Percentiles rank a stretch among this genome's conserved stretches.
Evolutionary conservation across 1,139 yeast genomes (phyloP).

Genomic region (Debaryomyces coudertii): DNA sequence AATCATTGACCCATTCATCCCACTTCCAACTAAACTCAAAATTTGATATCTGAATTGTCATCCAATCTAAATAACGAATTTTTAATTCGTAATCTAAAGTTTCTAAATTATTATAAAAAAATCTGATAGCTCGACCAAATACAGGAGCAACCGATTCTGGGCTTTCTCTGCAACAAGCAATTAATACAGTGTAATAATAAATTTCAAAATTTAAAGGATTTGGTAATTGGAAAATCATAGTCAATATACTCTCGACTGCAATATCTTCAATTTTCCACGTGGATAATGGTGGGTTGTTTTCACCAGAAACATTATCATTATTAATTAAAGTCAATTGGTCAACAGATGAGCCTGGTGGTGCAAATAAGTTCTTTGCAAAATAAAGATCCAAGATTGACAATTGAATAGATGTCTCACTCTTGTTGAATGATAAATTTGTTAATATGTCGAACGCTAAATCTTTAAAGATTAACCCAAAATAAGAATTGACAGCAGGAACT

Average conservation of each 20-base stretch:
- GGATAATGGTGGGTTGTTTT: conserved; percentile 49
- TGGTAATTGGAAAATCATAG: conserved; percentile 79
- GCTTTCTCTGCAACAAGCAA: conserved; percentile 84
- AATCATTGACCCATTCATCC: conserved; percentile 86
- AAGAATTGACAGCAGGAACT: conserved; percentile 67
- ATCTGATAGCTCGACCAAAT: conserved; percentile 90
- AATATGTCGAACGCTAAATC: conserved; percentile 78
- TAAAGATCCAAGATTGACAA: conserved; percentile 74
- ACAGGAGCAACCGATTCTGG: conserved; percentile 95
- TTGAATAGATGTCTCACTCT: conserved; percentile 85
- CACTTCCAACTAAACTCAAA: conserved; percentile 98
- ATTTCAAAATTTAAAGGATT: conserved; percentile 65
- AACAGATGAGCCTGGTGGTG: conserved; percentile 81
- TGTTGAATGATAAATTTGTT: conserved; percentile 82
- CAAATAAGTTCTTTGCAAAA: conserved; percentile 70
- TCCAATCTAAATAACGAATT: conserved; percentile 84
- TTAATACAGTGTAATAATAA: conserved; percentile 84
- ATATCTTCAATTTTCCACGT: conserved; percentile 94
- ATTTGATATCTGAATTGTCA: conserved; percentile 89
- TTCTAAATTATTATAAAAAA: conserved; percentile 69
- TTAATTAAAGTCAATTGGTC: conserved; percentile 59
- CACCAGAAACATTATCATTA: conserved; percentile 44
- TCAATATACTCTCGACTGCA: conserved; percentile 79
- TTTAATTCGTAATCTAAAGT: conserved; percentile 76
- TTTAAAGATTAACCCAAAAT: conserved; percentile 61